Conservation (phyloP, 805 yeast genomes). For the Limtongia smithiae region DNA sequence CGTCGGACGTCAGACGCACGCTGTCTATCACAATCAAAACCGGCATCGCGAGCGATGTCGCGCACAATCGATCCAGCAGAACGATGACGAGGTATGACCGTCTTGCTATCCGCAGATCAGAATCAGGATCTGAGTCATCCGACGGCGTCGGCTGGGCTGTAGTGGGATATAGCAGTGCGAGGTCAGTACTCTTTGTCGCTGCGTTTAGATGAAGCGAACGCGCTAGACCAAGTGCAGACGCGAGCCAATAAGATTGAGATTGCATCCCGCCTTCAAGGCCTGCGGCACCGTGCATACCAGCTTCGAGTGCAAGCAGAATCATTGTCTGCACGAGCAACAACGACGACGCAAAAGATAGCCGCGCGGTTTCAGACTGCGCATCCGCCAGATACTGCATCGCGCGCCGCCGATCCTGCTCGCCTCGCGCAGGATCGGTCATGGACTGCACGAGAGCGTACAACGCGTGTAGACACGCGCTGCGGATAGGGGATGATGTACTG, state of each 20-base stretch:
- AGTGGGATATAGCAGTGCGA: constrained; percentile 21
- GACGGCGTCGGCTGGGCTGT: constrained; percentile 9
- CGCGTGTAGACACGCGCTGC: constrained; percentile 33
- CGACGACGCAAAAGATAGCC: constrained; percentile 7
- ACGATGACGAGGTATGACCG: constrained; percentile 34
- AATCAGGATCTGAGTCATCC: constrained; percentile 27
- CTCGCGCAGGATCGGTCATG: background rate
- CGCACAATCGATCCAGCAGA: constrained; percentile 33
- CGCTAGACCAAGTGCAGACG: constrained; percentile 38
- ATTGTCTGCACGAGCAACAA: constrained; percentile 37
- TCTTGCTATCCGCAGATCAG: constrained; percentile 26
- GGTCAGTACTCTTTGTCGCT: constrained; percentile 5
- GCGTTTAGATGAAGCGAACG: constrained; percentile 30
- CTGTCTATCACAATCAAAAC: constrained; percentile 29
- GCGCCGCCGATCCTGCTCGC: constrained; percentile 6
- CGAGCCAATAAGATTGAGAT: constrained; percentile 35
- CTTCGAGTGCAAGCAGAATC: constrained; percentile 35
- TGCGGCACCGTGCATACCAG: constrained; percentile 30
- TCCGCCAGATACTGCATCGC: constrained; percentile 25
- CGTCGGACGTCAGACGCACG: constrained; percentile 29
- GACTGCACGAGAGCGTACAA: constrained; percentile 22
- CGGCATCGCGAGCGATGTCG: constrained; percentile 32
- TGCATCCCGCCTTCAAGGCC: constrained; percentile 8
- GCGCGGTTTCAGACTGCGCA: constrained; percentile 6
- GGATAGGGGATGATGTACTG: constrained; percentile 30